Conservation (phyloP, 345 rosid species). For the Sisymbrium irio region DNA sequence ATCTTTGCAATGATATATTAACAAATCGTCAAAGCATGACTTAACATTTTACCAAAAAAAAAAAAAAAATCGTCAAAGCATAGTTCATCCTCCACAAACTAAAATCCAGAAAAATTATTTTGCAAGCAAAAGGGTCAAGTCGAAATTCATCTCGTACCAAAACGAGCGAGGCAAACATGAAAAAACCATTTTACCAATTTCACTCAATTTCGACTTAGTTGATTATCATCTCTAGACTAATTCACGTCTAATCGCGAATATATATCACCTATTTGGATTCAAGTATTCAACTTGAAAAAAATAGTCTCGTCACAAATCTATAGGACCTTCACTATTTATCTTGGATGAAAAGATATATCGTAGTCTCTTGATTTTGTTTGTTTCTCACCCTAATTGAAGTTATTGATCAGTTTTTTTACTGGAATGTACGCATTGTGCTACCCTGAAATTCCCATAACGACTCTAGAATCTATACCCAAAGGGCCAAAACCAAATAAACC, state of each 20-base stretch:
- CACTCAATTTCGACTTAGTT: neutral
- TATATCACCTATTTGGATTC: neutral
- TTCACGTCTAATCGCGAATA: neutral
- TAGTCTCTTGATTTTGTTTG: neutral
- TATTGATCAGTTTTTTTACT: neutral
- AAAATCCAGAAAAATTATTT: too few relatives aligned
- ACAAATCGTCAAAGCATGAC: too few relatives aligned
- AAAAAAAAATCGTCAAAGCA: too few relatives aligned
- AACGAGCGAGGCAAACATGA: too few relatives aligned
- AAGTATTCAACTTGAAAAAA: neutral
- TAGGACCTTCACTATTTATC: neutral
- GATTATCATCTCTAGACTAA: neutral
- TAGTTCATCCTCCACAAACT: too few relatives aligned
- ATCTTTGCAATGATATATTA: too few relatives aligned
- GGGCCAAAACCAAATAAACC: constrained; percentile 19
- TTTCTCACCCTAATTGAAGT: neutral
- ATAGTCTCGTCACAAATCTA: neutral
- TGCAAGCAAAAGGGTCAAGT: too few relatives aligned
- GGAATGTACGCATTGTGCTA: neutral
- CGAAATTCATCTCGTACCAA: too few relatives aligned
- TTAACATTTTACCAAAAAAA: too few relatives aligned
- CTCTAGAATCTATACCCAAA: constrained; percentile 15
- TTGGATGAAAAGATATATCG: neutral
- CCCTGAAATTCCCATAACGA: neutral
- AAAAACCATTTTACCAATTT: too few relatives aligned